Evolutionary conservation across 2,329 filamentous ascomycete species (phyloP).

Genomic region (Pseudogymnoascus sp.): DNA sequence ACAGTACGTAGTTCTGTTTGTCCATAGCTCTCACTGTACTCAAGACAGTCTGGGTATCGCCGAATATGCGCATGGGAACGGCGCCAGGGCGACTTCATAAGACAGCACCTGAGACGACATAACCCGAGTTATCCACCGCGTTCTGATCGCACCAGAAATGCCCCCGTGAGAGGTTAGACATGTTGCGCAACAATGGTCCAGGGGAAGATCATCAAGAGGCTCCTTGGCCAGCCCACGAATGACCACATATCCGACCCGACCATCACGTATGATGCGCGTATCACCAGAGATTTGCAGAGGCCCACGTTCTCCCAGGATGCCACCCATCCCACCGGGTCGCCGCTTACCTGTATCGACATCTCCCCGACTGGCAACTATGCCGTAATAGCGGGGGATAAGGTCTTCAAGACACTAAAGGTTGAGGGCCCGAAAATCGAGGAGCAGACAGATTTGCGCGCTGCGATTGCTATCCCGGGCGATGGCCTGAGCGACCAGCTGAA

Average conservation of each 20-base stretch:
- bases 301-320: slow-evolving; percentile 50
- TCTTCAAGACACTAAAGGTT: slow-evolving; percentile 50
- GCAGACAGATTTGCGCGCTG: slow-evolving; percentile 49
- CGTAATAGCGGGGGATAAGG: slow-evolving; percentile 51
- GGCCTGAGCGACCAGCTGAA: slow-evolving; percentile 51
- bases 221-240: slow-evolving; percentile 13
- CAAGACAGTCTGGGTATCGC: not conserved
- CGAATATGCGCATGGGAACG: not conserved
- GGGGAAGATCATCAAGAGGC: slow-evolving; percentile 13
- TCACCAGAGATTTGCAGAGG: not conserved
- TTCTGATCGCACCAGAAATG: not conserved
- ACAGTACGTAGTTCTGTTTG: not conserved
- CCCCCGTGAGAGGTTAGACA: slow-evolving; percentile 7
- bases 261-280: slow-evolving; percentile 8
- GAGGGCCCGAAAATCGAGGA: slow-evolving; percentile 47
- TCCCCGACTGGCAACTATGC: slow-evolving; percentile 50
- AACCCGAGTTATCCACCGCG: not conserved
- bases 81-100: not conserved
- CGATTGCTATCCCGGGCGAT: slow-evolving; percentile 44
- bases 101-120: not conserved
- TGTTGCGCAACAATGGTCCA: slow-evolving; percentile 13
- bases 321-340: slow-evolving; percentile 43
- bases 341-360: slow-evolving; percentile 51
- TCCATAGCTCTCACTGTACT: not conserved
- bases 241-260: slow-evolving; percentile 9